Evolutionary conservation across 2,329 filamentous ascomycete genomes (phyloP).

Genomic region (Diplodia scrobiculata): DNA sequence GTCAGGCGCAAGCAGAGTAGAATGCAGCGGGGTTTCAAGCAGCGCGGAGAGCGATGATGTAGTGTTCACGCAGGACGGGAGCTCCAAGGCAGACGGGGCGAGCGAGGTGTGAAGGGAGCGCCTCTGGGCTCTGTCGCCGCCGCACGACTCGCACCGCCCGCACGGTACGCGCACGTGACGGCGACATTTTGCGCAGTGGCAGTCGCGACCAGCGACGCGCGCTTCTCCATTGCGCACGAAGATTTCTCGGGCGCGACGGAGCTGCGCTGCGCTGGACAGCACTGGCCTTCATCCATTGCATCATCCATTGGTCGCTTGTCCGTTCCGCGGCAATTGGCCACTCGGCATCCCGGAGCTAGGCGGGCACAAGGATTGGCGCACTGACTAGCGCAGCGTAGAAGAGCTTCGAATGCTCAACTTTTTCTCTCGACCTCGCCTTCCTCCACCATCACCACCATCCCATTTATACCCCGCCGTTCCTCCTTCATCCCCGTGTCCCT

Average conservation of each 20-base stretch:
- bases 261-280: not conserved
- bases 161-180: not conserved
- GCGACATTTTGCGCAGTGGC: not conserved
- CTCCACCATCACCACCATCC: constrained; percentile 35
- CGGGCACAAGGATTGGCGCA: constrained; percentile 13
- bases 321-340: constrained; percentile 26
- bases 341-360: constrained; percentile 16
- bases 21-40: not conserved
- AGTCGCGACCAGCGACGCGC: not conserved
- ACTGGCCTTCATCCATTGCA: not conserved
- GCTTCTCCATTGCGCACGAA: not conserved
- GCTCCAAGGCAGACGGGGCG: not conserved
- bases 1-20: not conserved
- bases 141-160: constrained; percentile 15
- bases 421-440: constrained; percentile 38
- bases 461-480: constrained; percentile 33
- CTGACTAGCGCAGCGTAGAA: constrained; percentile 25
- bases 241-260: constrained; percentile 20
- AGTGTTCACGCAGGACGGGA: constrained; percentile 18
- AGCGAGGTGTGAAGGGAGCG: constrained; percentile 13
- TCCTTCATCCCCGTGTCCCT: constrained; percentile 33
- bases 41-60: constrained; percentile 5
- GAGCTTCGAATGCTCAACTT: constrained; percentile 32
- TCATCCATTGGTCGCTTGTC: constrained; percentile 13
- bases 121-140: constrained; percentile 21